Base-by-base conservation (phyloP, 306 rosid genomes). In the Quercus dentata region DNA sequence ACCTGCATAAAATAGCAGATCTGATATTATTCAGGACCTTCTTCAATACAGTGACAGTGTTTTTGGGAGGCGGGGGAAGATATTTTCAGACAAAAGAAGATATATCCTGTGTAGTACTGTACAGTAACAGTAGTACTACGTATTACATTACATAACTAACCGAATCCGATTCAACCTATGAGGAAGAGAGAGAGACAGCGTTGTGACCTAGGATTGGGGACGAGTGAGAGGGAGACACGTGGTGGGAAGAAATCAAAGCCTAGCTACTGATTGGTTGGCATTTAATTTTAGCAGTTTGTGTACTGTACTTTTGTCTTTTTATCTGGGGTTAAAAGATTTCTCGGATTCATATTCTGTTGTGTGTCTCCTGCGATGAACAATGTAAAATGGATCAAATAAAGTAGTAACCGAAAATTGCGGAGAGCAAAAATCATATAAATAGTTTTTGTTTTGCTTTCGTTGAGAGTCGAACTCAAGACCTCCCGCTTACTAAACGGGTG, bases 401-500 rank as follows among this genome's bases (percentile, higher is more conserved):
- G 8, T 35, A 6, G 62, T 56, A 8, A 56, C 10, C 62, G 21
- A 56, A n/a, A 56, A n/a, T 56, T n/a, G 3, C 3, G 25, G 10
- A 20, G 28, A 20, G 64, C 30, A 6, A 8, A n/a, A 58, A 57
- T 0, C 27, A 8, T 2, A 9, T 1, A 1, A 1, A 5, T 6
- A 0, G 13, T 2, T 1, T 0, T 1, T 0, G 1, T 0, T 4
- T 0, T 84, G 86, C 90, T 90, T 89, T 90, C 89, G 85, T 81
- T 87, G 89, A 89, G 95, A 90, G 90, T 92, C 5, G 89, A 90
- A 90, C 93, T 92, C 94, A 89, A 84, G 89, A 89, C 92, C 92
- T 90, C 91, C 92, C 93, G 89, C 93, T 90, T 89, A 90, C 94
- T 89, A 86, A 90, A 89, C 91, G 90, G 88, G 87, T 92, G 91